A percentile compares a stretch with the other conserved stretches of the same genome.
These are phyloP conservation scores for Naganishia cerealis DNA, from an alignment of 1,284 basidiomycete genomes.

Conservation along the genomic window DNA sequence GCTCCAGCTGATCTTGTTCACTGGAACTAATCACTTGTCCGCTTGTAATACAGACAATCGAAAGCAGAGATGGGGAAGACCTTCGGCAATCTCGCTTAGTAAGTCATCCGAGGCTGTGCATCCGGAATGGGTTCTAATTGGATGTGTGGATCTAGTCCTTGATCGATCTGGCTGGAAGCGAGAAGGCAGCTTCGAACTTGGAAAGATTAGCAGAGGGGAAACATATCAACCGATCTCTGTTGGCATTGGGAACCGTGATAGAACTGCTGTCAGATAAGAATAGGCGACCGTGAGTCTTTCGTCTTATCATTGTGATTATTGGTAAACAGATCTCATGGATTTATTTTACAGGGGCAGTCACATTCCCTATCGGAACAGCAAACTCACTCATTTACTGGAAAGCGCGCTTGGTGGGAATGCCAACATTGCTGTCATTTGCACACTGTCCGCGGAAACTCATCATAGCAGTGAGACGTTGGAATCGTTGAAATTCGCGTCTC, in stretches of 20 bases:
- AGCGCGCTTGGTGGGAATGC: slow-evolving; percentile 61
- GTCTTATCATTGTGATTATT: background rate
- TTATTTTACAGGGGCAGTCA: slow-evolving; percentile 44
- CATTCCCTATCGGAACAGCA: slow-evolving; percentile 61
- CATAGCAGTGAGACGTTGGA: slow-evolving; percentile 60
- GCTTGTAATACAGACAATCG: slow-evolving; percentile 21
- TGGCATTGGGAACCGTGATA: slow-evolving; percentile 60
- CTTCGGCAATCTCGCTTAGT: slow-evolving; percentile 51
- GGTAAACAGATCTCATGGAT: background rate
- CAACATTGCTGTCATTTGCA: slow-evolving; percentile 61
- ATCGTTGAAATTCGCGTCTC: slow-evolving; percentile 61
- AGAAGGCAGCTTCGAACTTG: slow-evolving; percentile 59
- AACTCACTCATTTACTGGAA: slow-evolving; percentile 59
- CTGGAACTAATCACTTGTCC: background rate
- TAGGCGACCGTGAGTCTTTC: slow-evolving; percentile 28
- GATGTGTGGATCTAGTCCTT: slow-evolving; percentile 38
- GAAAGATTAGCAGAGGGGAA: slow-evolving; percentile 60
- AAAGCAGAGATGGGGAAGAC: slow-evolving; percentile 37
- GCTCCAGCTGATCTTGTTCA: background rate
- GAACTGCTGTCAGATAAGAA: slow-evolving; percentile 58
- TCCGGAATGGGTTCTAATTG: background rate
- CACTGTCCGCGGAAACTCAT: slow-evolving; percentile 54
- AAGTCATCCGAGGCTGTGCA: slow-evolving; percentile 25
- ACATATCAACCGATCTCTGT: slow-evolving; percentile 59
- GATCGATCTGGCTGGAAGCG: slow-evolving; percentile 61